These are phyloP conservation scores for Prinsepia uniflora DNA, from an alignment of 306 rosid genomes.

Conservation along the genomic window DNA sequence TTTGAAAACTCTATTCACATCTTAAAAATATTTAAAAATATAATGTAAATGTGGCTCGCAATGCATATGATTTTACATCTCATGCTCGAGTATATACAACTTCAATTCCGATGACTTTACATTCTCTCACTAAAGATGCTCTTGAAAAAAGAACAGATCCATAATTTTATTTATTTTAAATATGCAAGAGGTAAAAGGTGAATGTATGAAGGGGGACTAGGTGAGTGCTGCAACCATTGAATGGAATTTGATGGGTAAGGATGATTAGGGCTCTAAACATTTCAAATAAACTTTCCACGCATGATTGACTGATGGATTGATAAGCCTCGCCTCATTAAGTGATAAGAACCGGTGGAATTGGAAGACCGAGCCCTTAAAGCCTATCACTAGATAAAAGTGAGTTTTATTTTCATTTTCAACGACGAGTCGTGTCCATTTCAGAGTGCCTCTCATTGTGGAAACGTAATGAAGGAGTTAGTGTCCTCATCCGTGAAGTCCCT, in stretches of 20 bases:
- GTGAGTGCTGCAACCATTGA: not conserved
- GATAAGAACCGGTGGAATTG: not conserved
- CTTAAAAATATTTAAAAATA: no score
- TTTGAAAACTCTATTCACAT: no score
- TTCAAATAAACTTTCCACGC: not conserved
- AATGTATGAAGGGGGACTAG: no score
- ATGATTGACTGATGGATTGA: not conserved
- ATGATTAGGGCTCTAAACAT: not conserved
- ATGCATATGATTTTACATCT: no score
- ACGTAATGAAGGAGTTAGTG: not conserved
- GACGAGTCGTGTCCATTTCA: conserved; percentile 1
- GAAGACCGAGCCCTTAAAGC: not conserved
- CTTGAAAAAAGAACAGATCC: no score
- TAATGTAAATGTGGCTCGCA: no score
- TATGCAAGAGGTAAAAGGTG: no score
- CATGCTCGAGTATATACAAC: no score
- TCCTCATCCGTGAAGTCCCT: not conserved
- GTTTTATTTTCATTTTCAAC: not conserved
- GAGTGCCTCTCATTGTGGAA: conserved; percentile 10
- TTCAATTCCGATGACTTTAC: no score
- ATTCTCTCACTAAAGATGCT: no score
- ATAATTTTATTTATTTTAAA: no score
- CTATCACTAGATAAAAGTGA: not conserved
- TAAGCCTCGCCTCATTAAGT: not conserved
- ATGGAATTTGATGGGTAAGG: not conserved